These are phyloP conservation scores for Odontarrhena argentea DNA, from an alignment of 345 rosid genomes.

Conservation along the genomic window DNA sequence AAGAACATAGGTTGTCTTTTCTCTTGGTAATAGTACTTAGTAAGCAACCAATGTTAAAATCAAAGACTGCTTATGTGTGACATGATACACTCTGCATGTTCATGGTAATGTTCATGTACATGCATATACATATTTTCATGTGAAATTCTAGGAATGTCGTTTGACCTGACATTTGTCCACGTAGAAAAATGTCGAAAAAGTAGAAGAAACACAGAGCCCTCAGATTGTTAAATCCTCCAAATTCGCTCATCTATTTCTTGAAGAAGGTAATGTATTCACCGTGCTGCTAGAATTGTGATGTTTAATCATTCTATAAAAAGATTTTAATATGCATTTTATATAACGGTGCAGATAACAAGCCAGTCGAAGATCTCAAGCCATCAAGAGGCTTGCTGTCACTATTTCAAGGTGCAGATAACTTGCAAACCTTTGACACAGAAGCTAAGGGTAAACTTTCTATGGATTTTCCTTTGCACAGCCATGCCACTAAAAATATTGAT, in stretches of 20 bases:
- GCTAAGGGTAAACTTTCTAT: slow-evolving; percentile 35
- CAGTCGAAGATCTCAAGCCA: slow-evolving; percentile 47
- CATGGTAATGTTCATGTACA: slow-evolving; percentile 10
- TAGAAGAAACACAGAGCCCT: slow-evolving; percentile 52
- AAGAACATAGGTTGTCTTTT: slow-evolving; percentile 14
- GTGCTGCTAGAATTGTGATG: slow-evolving; percentile 16
- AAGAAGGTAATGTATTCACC: slow-evolving; percentile 63
- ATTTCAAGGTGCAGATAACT: slow-evolving; percentile 70
- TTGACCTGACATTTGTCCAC: slow-evolving; percentile 27
- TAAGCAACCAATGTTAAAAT: slow-evolving; percentile 17
- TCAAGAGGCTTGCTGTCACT: slow-evolving; percentile 71
- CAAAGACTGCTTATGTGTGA: slow-evolving; percentile 9
- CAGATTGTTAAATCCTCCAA: slow-evolving; percentile 66
- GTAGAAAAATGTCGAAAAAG: slow-evolving; percentile 55
- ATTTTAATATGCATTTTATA: slow-evolving; percentile 14
- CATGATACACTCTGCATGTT: slow-evolving; percentile 12
- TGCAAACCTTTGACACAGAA: slow-evolving; percentile 53
- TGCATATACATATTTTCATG: slow-evolving; percentile 15
- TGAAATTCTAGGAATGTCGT: slow-evolving; percentile 21
- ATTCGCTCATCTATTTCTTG: slow-evolving; percentile 83
- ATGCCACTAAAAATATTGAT: slow-evolving; percentile 45
- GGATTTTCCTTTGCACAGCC: slow-evolving; percentile 46
- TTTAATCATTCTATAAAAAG: slow-evolving; percentile 1
- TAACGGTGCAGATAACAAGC: slow-evolving; percentile 66
- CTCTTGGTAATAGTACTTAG: background rate